Evolutionary conservation across 139 green algal genomes (phyloP).

Genomic region (Tetradesmus lagerheimii): DNA sequence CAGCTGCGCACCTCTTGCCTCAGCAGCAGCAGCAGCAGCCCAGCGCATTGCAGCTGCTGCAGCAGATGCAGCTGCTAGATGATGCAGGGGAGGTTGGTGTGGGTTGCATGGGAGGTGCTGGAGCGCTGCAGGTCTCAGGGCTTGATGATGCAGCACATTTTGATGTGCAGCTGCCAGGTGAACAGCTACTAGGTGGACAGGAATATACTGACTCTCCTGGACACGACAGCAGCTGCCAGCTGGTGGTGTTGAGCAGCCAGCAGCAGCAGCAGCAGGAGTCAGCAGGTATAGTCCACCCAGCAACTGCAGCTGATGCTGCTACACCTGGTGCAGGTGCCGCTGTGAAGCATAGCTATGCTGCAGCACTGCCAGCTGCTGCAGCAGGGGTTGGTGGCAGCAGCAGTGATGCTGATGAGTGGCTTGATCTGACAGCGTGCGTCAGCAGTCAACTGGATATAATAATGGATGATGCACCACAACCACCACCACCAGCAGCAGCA

Average conservation of each 20-base stretch:
- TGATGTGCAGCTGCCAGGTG: too few species aligned
- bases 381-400: neutral
- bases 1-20: neutral
- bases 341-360: neutral
- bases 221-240: neutral
- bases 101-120: neutral
- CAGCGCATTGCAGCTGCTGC: neutral
- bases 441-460: neutral
- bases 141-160: neutral
- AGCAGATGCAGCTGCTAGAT: neutral
- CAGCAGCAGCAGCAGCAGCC: conserved; percentile 11
- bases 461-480: neutral
- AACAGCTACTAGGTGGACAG: too few species aligned
- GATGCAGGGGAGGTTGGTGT: neutral
- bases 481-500: too few species aligned
- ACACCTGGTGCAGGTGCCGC: neutral
- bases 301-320: neutral
- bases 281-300: neutral
- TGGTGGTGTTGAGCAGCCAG: neutral
- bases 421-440: neutral
- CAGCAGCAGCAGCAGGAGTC: neutral
- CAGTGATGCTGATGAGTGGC: neutral
- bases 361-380: neutral
- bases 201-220: too few species aligned
- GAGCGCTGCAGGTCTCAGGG: neutral